phyloP scores from a whole-genome alignment of 164 flowering plant genomes.

The Stephania cephalantha region DNA sequence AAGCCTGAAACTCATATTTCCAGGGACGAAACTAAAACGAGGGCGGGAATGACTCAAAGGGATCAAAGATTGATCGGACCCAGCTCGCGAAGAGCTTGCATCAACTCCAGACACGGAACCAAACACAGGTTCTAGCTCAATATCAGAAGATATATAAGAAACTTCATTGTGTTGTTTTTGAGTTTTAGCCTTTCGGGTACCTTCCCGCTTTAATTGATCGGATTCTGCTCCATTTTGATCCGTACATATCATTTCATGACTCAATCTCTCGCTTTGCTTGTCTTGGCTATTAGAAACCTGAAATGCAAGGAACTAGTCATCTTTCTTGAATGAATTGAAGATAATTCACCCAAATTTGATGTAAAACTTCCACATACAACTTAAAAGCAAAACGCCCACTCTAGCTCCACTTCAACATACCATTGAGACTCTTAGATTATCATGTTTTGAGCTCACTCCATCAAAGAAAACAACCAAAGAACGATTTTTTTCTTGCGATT shows the following conservation, averaged over 20 bases:
- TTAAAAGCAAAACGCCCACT: not conserved
- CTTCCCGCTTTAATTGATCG: constrained; percentile 25
- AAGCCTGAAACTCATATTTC: constrained; percentile 63
- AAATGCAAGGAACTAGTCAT: constrained; percentile 5
- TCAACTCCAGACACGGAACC: constrained; percentile 25
- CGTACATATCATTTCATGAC: constrained; percentile 16
- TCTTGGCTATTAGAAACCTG: constrained; percentile 28
- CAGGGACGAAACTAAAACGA: constrained; percentile 60
- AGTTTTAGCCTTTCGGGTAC: constrained; percentile 30
- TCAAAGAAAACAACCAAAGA: not conserved
- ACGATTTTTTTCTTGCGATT: not conserved
- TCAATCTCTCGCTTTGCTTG: constrained; percentile 25
- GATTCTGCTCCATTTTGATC: constrained; percentile 24
- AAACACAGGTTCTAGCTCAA: constrained; percentile 25
- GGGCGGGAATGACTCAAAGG: constrained; percentile 49
- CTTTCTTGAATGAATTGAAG: not conserved
- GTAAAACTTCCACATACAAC: no score
- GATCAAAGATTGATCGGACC: constrained; percentile 32
- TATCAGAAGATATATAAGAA: constrained; percentile 28
- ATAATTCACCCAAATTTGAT: not conserved
- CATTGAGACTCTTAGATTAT: not conserved
- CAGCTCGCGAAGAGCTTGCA: constrained; percentile 40
- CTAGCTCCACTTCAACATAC: not conserved
- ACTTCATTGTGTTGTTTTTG: constrained; percentile 32
- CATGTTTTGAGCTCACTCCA: not conserved